These are phyloP conservation scores for Phytophthora litchii DNA, from an alignment of 352 stramenopile species.

Conservation along the genomic window DNA sequence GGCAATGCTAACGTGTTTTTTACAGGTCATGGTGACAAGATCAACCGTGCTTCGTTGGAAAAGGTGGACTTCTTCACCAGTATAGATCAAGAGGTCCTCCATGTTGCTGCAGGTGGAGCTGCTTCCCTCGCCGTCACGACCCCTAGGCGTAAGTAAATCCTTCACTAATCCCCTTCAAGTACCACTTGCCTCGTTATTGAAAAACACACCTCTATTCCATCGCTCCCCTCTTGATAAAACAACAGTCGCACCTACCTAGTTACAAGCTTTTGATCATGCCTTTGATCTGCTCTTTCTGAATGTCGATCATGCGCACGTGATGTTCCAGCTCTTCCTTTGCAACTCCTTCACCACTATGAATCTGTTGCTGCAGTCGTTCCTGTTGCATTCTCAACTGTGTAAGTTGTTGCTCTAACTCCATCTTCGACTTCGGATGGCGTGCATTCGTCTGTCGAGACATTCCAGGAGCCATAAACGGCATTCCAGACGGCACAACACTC, in stretches of 20 bases:
- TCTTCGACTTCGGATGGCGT: conserved; percentile 37
- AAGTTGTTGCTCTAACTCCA: conserved; percentile 50
- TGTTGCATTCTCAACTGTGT: conserved; percentile 43
- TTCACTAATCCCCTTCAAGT: not conserved
- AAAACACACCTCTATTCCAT: conserved; percentile 27
- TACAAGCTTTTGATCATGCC: conserved; percentile 51
- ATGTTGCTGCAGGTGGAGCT: conserved; percentile 55
- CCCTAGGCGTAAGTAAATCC: conserved; percentile 5
- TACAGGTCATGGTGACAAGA: conserved; percentile 63
- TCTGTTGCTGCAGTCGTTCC: conserved; percentile 31
- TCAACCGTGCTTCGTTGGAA: conserved; percentile 44
- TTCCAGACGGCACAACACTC: conserved; percentile 11
- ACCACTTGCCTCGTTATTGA: conserved; percentile 3
- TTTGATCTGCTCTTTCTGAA: conserved; percentile 64
- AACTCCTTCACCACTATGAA: conserved; percentile 18
- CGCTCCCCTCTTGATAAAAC: conserved; percentile 1
- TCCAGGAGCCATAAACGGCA: conserved; percentile 46
- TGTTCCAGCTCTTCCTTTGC: conserved; percentile 48
- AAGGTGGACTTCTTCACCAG: conserved; percentile 56
- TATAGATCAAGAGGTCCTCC: conserved; percentile 35
- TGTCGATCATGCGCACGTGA: conserved; percentile 57
- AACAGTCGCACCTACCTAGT: conserved; percentile 3
- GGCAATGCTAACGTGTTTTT: not conserved
- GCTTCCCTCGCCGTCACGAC: conserved; percentile 63
- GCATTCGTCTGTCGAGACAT: conserved; percentile 15